phyloP scores from a whole-genome alignment of 768 basidiomycete genomes.

The Xerocomellus intermedius region DNA sequence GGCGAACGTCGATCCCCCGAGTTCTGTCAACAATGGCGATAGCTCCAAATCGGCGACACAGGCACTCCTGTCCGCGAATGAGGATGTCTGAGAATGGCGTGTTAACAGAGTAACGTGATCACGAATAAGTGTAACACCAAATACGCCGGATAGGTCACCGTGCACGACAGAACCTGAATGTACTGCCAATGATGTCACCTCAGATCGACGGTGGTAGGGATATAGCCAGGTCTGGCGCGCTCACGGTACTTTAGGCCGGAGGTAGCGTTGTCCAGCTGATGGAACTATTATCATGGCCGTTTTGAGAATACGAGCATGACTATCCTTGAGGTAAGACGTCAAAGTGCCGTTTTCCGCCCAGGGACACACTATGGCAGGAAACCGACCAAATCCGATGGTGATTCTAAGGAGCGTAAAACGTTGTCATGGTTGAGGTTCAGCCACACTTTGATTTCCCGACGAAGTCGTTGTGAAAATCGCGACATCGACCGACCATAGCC shows the following conservation, averaged over 20 bases:
- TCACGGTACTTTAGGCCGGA: conserved; percentile 7
- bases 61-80: not conserved
- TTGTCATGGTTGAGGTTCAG: not conserved
- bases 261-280: not conserved
- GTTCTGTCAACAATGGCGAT: conserved; percentile 4
- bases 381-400: not conserved
- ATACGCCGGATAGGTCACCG: conserved; percentile 9
- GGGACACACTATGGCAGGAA: conserved; percentile 3
- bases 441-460: conserved; percentile 5
- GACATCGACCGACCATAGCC: not conserved
- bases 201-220: no score
- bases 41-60: conserved; percentile 4
- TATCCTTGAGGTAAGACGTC: not conserved
- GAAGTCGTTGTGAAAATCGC: conserved; percentile 9
- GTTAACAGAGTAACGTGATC: not conserved
- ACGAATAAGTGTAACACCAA: not conserved
- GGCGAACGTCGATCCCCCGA: not conserved
- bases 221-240: not conserved
- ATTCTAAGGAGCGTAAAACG: not conserved
- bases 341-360: conserved; percentile 2
- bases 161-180: conserved; percentile 7
- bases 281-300: not conserved
- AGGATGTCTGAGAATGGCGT: conserved; percentile 1
- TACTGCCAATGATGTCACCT: not conserved
- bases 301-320: not conserved